Base-by-base conservation (phyloP, 345 rosid genomes). In the Corchorus capsularis region DNA sequence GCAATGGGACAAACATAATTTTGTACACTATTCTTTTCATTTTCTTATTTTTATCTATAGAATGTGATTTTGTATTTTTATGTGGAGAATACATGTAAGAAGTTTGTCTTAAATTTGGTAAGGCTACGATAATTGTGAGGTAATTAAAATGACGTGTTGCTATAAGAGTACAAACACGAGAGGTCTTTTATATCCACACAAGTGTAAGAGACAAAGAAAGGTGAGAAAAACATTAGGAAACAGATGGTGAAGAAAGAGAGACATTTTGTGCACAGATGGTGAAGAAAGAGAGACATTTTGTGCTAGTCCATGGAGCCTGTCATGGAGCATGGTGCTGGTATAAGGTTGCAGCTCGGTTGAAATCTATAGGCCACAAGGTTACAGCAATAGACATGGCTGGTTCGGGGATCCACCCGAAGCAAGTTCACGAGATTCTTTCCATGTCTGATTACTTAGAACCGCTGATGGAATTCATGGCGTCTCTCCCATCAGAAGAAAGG, bases 301-400 rank as follows among this genome's bases (percentile, higher is more conserved):
- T 89, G 41, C 77, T 89, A 54, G 84, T 89, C 20, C 96, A 87
- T 19, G 92, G 92, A 53, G 79, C 80, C 34, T 63, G 87, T 70
- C 89, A 82, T 74, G 93, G 91, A 71, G 91, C 91, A 4, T 91
- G 96, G 91, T 84, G 86, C 80, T 91, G 92, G 92, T 91, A 87
- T 79, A 92, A 90, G 79, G 80, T 88, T 43, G 54, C 59, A 0
- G 39, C 84, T 10, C 74, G 56, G 71, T 88, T 90, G 52, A 81
- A 87, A 78, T 17, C 8, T 9, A 80, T 75, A 3, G 91, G 91
- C 20, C 90, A 85, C 63, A 71, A 49, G 1, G 94, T 87, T 50
- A 87, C 89, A 39, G 87, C 87, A 22, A 12, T 87, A 4, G 91
- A 91, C 43, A 83, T 91, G 37, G 86, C 84, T 34, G 87, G 84